phyloP scores from a whole-genome alignment of 257 asterid species.

The Anisodus acutangulus region DNA sequence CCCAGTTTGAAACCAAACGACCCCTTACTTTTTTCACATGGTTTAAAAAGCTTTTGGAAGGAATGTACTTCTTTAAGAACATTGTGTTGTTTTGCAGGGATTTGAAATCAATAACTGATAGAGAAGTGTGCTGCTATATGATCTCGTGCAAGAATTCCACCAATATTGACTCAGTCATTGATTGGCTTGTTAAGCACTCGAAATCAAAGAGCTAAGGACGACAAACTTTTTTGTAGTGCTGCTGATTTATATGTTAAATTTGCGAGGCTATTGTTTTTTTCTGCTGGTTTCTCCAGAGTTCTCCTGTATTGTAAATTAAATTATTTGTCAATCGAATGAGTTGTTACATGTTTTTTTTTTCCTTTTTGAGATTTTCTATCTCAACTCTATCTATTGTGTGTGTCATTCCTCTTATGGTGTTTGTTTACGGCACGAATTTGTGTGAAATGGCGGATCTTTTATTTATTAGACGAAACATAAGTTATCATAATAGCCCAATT shows the following conservation, averaged over 20 bases:
- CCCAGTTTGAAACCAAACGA: no score
- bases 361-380: background rate
- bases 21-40: background rate
- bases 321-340: slow-evolving; percentile 32
- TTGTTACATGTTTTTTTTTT: background rate
- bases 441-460: slow-evolving; percentile 13
- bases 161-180: slow-evolving; percentile 91
- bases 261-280: slow-evolving; percentile 20
- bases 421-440: background rate
- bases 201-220: slow-evolving; percentile 76
- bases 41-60: background rate
- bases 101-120: slow-evolving; percentile 71
- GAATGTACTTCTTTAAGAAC: slow-evolving; percentile 19
- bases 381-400: background rate
- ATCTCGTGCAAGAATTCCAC: slow-evolving; percentile 97
- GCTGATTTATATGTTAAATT: slow-evolving; percentile 42
- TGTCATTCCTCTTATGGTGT: background rate
- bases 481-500: background rate
- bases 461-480: background rate
- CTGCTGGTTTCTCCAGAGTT: slow-evolving; percentile 24
- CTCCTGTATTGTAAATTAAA: slow-evolving; percentile 35
- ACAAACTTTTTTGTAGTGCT: background rate
- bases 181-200: slow-evolving; percentile 95
- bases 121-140: slow-evolving; percentile 99
- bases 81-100: slow-evolving; percentile 60